These are phyloP conservation scores for Colletotrichum zoysiae DNA, from an alignment of 2,329 filamentous ascomycete species.

Conservation along the genomic window DNA sequence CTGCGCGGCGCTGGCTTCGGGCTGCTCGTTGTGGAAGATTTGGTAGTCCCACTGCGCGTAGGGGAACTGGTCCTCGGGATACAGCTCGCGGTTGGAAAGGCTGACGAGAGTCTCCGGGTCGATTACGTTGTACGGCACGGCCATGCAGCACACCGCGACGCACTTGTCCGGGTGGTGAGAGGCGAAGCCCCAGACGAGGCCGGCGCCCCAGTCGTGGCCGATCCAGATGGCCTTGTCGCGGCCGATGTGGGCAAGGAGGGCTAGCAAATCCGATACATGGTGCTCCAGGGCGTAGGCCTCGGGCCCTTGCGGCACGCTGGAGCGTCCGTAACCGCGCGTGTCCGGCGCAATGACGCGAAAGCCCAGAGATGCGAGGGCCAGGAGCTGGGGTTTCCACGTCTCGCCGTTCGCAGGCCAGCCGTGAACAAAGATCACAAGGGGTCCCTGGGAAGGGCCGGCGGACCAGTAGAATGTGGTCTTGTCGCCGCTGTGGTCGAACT, in stretches of 20 bases:
- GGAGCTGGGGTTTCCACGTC: constrained; percentile 50
- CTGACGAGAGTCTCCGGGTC: constrained; percentile 53
- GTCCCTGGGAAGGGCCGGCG: constrained; percentile 46
- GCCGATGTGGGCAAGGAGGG: constrained; percentile 49
- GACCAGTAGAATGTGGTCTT: constrained; percentile 49
- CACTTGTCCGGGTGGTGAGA: constrained; percentile 47
- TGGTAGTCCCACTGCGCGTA: constrained; percentile 51
- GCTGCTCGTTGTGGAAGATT: constrained; percentile 46
- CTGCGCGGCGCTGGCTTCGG: constrained; percentile 44
- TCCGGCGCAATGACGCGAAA: constrained; percentile 52
- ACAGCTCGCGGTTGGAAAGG: constrained; percentile 57
- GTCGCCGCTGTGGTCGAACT: constrained; percentile 42
- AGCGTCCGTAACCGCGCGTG: constrained; percentile 54
- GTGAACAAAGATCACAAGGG: constrained; percentile 51
- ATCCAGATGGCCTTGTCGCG: constrained; percentile 60
- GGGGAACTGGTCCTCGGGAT: constrained; percentile 57
- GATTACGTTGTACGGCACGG: constrained; percentile 57
- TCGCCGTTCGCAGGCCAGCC: constrained; percentile 53
- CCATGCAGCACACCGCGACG: constrained; percentile 46
- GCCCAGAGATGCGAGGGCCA: constrained; percentile 47
- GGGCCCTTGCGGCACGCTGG: constrained; percentile 48
- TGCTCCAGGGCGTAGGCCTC: constrained; percentile 49
- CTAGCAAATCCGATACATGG: constrained; percentile 50
- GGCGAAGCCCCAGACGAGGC: constrained; percentile 46
- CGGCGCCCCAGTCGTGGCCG: constrained; percentile 59